These are phyloP conservation scores for Citrus trifoliata DNA, from an alignment of 345 rosid species.

Conservation along the genomic window DNA sequence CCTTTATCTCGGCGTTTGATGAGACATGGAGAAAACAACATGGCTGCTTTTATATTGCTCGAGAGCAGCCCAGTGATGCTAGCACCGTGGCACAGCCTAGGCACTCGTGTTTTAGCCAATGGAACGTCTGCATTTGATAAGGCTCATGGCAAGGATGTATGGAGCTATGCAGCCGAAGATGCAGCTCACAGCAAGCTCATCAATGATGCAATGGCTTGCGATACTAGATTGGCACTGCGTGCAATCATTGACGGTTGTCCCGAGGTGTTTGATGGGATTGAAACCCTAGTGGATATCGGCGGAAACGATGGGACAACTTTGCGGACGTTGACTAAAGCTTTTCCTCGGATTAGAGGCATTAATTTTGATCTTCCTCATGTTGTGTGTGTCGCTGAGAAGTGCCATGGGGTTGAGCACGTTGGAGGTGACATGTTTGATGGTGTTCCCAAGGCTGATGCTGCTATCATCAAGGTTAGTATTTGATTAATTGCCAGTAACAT, in stretches of 20 bases:
- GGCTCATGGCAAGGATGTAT: slow-evolving; percentile 43
- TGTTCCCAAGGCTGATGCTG: slow-evolving; percentile 61
- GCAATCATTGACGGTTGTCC: slow-evolving; percentile 38
- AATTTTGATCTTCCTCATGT: slow-evolving; percentile 86
- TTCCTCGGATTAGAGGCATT: slow-evolving; percentile 55
- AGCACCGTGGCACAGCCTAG: slow-evolving; percentile 56
- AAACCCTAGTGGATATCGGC: slow-evolving; percentile 66
- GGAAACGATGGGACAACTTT: slow-evolving; percentile 64
- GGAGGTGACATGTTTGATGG: slow-evolving; percentile 68
- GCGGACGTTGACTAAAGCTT: slow-evolving; percentile 46
- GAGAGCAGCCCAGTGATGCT: slow-evolving; percentile 52
- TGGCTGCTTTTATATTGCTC: slow-evolving; percentile 40
- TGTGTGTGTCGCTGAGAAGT: slow-evolving; percentile 28
- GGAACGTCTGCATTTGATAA: slow-evolving; percentile 27
- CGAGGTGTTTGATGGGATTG: slow-evolving; percentile 50
- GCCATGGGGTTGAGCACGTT: slow-evolving; percentile 49
- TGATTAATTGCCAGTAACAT: neutral
- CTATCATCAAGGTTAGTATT: slow-evolving; percentile 47
- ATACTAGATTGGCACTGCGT: slow-evolving; percentile 37
- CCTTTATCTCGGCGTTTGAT: slow-evolving; percentile 60
- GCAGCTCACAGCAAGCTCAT: slow-evolving; percentile 35
- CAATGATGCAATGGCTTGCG: slow-evolving; percentile 66
- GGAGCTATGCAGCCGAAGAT: slow-evolving; percentile 44
- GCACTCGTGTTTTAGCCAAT: slow-evolving; percentile 30
- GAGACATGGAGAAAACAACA: slow-evolving; percentile 31